Base-by-base conservation (phyloP, 2,329 filamentous ascomycete species). In the Lomentospora prolificans region DNA sequence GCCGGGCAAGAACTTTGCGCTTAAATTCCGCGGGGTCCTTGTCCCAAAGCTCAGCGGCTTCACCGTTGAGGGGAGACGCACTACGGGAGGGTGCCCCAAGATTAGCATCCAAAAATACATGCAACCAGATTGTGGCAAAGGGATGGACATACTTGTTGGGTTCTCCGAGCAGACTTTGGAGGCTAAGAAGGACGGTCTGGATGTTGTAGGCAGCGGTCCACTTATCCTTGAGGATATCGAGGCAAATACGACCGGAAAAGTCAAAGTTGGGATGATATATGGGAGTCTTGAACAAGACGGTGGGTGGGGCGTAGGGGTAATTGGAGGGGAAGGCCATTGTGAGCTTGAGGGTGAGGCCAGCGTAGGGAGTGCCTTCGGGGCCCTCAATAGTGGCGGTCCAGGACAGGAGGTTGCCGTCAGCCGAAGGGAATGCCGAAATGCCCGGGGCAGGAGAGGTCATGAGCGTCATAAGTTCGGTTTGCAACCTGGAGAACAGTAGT, bases 211-310 rank as follows among this genome's bases (percentile, higher is more conserved):
- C 91, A 17, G 94, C 90, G 58, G 90, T 96, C 94, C 94, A 99
- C 76, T 96, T 96, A 72, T 97, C 94, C 79, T 96, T 97, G 61
- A 99, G 79, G 63, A 99, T 99, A 67, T 99, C 95, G 59, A 99
- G 79, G 70, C 94, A 99, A 72, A 99, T 99, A 57, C 94, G 83
- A 41, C 94, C 94, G 3, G 88, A 91, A 75, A 99, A 96, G 74
- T 99, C 94, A 64, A 99, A 89, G 65, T 99, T 99, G 55, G 94
- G 94, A 72, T 99, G 94, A 78, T 97, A 99, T 73, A 99, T 96
- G 36, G 94, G 94, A 5, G 95, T 99, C 77, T 91, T 95, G 84
- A 96, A 99, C 58, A 96, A 80, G 17, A 99, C 94, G 2, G 87
- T 90, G 0, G 94, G 94, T 22, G 94, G 83, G 1, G 86, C 82